A percentile compares a stretch with the other conserved stretches of the same genome.
Conservation (phyloP, 2,329 filamentous ascomycete species). For the Fusarium albosuccineum region DNA sequence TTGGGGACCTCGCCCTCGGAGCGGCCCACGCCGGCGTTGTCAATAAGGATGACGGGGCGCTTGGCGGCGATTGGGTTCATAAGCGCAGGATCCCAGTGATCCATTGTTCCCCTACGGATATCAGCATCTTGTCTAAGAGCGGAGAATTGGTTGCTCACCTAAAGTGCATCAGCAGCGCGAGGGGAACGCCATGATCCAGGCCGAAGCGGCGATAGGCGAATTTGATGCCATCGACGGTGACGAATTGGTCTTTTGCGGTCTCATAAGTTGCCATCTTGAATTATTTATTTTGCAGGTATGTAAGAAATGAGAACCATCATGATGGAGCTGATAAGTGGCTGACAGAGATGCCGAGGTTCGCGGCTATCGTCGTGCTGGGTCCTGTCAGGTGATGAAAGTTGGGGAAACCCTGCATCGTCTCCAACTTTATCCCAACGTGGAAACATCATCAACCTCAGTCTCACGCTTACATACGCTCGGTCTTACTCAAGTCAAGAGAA, state of each 20-base stretch:
- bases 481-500: too few species aligned
- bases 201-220: constrained; percentile 53
- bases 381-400: constrained; percentile 23
- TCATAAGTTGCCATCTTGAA: constrained; percentile 49
- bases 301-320: too few species aligned
- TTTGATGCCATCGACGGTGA: constrained; percentile 48
- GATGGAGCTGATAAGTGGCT: too few species aligned
- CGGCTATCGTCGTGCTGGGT: constrained; percentile 16
- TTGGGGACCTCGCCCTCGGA: constrained; percentile 57
- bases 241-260: constrained; percentile 45
- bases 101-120: constrained; percentile 51
- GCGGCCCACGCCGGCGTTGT: constrained; percentile 62
- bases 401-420: constrained; percentile 3
- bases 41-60: constrained; percentile 60
- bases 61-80: constrained; percentile 58
- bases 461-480: too few species aligned
- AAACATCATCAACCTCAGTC: not conserved
- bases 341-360: constrained; percentile 32
- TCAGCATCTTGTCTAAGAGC: constrained; percentile 1
- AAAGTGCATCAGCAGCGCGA: constrained; percentile 50
- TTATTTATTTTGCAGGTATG: not conserved
- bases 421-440: not conserved
- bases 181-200: constrained; percentile 46
- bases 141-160: constrained; percentile 38
- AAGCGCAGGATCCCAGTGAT: constrained; percentile 59